A percentile compares a stretch with the other conserved stretches of the same genome.
phyloP scores from a whole-genome alignment of 2,329 filamentous ascomycete genomes.

The Penicillium sclerotiorum region DNA sequence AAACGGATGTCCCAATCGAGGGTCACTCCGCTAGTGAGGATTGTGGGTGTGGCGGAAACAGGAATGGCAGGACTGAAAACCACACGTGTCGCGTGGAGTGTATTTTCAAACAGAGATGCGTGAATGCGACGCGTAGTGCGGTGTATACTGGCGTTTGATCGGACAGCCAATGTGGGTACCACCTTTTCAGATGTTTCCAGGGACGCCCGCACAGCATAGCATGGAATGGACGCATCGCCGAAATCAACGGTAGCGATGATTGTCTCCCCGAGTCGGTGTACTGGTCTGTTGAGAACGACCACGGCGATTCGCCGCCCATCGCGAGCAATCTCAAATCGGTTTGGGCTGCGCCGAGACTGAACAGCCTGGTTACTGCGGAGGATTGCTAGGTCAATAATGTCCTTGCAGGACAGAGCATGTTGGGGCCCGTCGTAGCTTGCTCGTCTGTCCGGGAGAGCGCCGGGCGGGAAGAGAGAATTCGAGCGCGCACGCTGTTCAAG shows the following conservation, averaged over 20 bases:
- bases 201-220: slow-evolving; percentile 80
- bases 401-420: slow-evolving; percentile 67
- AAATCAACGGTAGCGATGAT: slow-evolving; percentile 87
- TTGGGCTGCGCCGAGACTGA: slow-evolving; percentile 75
- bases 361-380: slow-evolving; percentile 73
- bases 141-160: slow-evolving; percentile 82
- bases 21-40: slow-evolving; percentile 84
- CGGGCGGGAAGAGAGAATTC: slow-evolving; percentile 60
- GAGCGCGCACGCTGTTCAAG: slow-evolving; percentile 60
- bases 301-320: slow-evolving; percentile 91
- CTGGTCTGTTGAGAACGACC: slow-evolving; percentile 82
- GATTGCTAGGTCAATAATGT: slow-evolving; percentile 88
- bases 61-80: slow-evolving; percentile 85
- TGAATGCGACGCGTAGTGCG: slow-evolving; percentile 83
- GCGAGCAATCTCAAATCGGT: slow-evolving; percentile 91
- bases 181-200: slow-evolving; percentile 87
- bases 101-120: slow-evolving; percentile 76
- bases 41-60: slow-evolving; percentile 80
- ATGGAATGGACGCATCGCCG: slow-evolving; percentile 72
- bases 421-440: slow-evolving; percentile 54
- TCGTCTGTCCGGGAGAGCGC: slow-evolving; percentile 71
- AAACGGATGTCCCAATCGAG: slow-evolving; percentile 87
- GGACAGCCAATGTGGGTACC: slow-evolving; percentile 75
- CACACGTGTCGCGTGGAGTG: slow-evolving; percentile 76
- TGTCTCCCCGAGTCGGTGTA: slow-evolving; percentile 86